A percentile compares a stretch with the other conserved stretches of the same genome.
These are phyloP conservation scores for Xylaria castorea DNA, from an alignment of 495 filamentous ascomycete genomes.

Conservation along the genomic window DNA sequence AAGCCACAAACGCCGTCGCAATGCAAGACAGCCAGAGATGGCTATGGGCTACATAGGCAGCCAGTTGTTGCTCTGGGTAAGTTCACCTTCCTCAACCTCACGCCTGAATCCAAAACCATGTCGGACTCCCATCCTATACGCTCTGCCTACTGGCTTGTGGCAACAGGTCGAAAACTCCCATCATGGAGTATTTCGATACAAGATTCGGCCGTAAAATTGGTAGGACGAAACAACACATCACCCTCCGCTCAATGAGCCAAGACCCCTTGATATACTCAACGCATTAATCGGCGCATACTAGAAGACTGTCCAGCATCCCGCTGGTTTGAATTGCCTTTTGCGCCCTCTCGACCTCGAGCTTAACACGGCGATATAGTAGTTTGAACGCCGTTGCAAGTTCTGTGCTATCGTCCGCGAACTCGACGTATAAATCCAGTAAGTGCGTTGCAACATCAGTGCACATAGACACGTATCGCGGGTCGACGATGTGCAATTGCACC, in stretches of 20 bases:
- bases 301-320: constrained; percentile 85
- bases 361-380: constrained; percentile 69
- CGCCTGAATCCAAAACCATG: neutral
- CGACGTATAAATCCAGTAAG: constrained; percentile 84
- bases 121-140: neutral
- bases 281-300: constrained; percentile 36
- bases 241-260: constrained; percentile 32
- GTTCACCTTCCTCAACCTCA: neutral
- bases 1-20: constrained; percentile 49
- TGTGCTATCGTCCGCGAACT: constrained; percentile 74
- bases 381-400: constrained; percentile 73
- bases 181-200: neutral
- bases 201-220: neutral
- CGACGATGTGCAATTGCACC: constrained; percentile 76
- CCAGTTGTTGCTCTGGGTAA: constrained; percentile 3
- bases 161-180: neutral
- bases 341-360: constrained; percentile 77
- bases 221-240: neutral
- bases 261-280: neutral
- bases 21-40: constrained; percentile 45
- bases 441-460: constrained; percentile 81
- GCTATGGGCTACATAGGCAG: constrained; percentile 11
- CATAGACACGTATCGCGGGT: constrained; percentile 77
- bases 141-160: neutral
- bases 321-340: constrained; percentile 77